These are phyloP conservation scores for Pythium chondricola DNA, from an alignment of 352 stramenopile genomes.

Conservation along the genomic window DNA sequence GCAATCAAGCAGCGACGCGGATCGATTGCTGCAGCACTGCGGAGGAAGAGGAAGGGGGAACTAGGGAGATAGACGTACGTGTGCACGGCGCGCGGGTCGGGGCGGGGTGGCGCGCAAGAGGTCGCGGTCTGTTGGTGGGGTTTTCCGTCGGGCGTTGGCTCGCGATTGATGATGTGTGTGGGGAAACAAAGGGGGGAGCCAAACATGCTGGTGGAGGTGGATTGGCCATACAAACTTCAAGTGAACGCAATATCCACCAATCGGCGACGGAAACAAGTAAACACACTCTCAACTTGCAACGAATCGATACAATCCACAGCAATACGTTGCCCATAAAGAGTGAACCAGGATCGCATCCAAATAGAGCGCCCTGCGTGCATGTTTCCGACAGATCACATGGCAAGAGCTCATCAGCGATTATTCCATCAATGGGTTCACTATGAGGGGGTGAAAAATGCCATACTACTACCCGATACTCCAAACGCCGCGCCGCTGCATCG, in stretches of 20 bases:
- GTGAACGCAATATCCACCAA: conserved; percentile 10
- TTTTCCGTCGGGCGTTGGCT: conserved; percentile 12
- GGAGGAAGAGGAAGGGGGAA: no score
- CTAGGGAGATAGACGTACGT: no score
- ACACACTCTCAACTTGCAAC: conserved; percentile 10
- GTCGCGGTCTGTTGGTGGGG: not conserved
- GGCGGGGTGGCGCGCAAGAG: not conserved
- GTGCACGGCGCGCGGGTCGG: no score
- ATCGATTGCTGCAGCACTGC: no score
- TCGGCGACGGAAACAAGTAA: not conserved
- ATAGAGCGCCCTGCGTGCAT: conserved; percentile 12
- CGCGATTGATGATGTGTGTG: conserved; percentile 4
- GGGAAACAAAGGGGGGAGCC: not conserved
- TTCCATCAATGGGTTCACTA: no score
- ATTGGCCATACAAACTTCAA: conserved; percentile 11
- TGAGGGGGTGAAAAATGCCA: no score
- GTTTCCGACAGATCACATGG: no score
- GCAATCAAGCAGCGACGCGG: no score
- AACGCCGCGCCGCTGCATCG: no score
- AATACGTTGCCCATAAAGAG: no score
- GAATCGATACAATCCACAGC: not conserved
- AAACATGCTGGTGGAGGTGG: not conserved
- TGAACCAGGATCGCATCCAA: conserved; percentile 16
- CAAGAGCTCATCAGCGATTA: no score
- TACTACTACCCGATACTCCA: no score